Conservation (phyloP, 1,284 basidiomycete genomes). For the Moesziomyces parantarcticus region DNA sequence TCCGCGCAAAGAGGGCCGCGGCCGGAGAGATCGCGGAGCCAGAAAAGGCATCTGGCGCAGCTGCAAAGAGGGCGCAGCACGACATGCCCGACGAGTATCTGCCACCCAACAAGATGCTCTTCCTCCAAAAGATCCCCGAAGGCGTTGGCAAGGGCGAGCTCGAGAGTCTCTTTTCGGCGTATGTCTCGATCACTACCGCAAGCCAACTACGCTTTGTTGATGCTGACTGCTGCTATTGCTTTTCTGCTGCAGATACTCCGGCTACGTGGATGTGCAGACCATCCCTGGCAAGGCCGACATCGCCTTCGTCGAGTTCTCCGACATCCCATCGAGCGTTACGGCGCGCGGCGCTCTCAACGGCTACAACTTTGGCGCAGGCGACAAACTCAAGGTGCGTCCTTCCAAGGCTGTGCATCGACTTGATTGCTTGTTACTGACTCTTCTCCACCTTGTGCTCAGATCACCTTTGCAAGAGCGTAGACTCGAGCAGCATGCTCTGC, state of each 20-base stretch:
- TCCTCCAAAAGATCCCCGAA: conserved; percentile 76
- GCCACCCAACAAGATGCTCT: conserved; percentile 98
- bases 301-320: conserved; percentile 65
- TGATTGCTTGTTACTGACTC: not conserved
- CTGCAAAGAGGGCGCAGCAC: conserved; percentile 41
- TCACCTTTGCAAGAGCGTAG: conserved; percentile 50
- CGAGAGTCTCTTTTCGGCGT: conserved; percentile 58
- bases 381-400: conserved; percentile 61
- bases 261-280: conserved; percentile 60
- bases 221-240: not conserved
- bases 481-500: too few relatives aligned
- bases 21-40: conserved; percentile 44
- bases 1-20: conserved; percentile 41
- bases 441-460: conserved; percentile 14
- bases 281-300: conserved; percentile 65
- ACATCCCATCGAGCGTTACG: conserved; percentile 53
- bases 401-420: not conserved
- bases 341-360: conserved; percentile 65
- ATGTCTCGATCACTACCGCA: conserved; percentile 7
- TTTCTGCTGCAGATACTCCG: conserved; percentile 40
- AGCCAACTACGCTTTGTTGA: not conserved
- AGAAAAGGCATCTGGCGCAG: conserved; percentile 12
- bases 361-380: conserved; percentile 57
- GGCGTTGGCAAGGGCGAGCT: conserved; percentile 53
- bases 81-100: conserved; percentile 97